Evolutionary conservation across 306 rosid species (phyloP), one percentile per base, ranked within the genome.

Genomic region (Benincasa hispida): DNA sequence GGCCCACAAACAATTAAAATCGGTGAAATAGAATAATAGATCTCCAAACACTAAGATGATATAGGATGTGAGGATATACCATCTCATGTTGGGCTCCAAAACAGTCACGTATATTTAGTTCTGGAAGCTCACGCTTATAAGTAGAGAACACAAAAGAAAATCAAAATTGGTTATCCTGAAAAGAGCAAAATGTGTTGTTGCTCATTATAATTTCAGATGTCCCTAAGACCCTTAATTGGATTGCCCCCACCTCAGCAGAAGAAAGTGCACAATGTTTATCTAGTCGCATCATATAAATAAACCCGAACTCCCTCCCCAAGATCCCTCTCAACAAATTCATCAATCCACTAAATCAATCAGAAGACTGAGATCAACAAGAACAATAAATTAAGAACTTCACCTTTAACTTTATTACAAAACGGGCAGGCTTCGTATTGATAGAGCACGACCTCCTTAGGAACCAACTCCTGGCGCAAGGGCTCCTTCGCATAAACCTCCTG

Each of bases 381-480:
- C 9, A 17, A 56, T 2, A 12, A 56, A 65, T 21, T 67, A 27
- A 10, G 8, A 45, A 22, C 25, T 25, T 76, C 10, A 89, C 98
- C 97, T 89, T 88, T 93, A 60, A 93, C 98, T 88, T 93, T 93
- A 61, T 93, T 91, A 81, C 98, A 93, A 85, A 93, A 93, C 69
- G 98, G 98, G 82, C 98, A 93, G 45, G 96, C 97, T 86, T 93
- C 97, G 59, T 88, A 93, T 84, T 91, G 98, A 79, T 93, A 93
- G 53, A 93, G 98, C 74, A 93, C 89, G 5, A 91, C 97, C 5
- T 91, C 95, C 74, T 81, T 84, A 0, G 96, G 97, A 14, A 93
- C 76, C 74, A 83, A 77, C 50, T 87, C 88, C 1, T 83, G 74
- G 78, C 89, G 91, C 53, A 79, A 90, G 4, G 84, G 89, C 80